Evolutionary conservation across 1,284 basidiomycete species (phyloP).

Genomic region (Rhizoctonia solani): DNA sequence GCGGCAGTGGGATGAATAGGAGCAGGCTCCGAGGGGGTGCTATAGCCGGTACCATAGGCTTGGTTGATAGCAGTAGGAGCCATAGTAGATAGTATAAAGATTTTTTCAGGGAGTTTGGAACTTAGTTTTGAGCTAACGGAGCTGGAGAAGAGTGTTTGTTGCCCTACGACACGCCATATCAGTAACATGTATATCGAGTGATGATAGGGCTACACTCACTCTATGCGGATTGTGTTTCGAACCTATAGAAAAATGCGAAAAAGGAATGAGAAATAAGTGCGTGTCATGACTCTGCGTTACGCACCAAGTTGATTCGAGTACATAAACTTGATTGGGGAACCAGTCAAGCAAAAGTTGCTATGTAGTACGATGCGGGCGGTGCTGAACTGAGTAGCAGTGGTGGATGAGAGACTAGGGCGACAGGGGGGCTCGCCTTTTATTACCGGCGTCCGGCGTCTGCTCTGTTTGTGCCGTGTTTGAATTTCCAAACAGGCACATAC

Average conservation of each 20-base stretch:
- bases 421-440: constrained; percentile 6
- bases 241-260: constrained; percentile 3
- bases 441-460: not conserved
- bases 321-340: constrained; percentile 24
- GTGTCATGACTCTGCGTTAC: not conserved
- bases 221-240: constrained; percentile 35
- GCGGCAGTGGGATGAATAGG: constrained; percentile 84
- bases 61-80: constrained; percentile 43
- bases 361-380: not conserved
- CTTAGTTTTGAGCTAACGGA: constrained; percentile 27
- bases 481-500: constrained; percentile 16
- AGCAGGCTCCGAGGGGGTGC: constrained; percentile 56
- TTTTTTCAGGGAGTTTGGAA: not conserved
- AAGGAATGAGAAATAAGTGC: not conserved
- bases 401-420: not conserved
- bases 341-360: constrained; percentile 13
- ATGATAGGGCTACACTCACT: constrained; percentile 4
- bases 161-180: constrained; percentile 10
- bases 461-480: constrained; percentile 24
- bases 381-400: constrained; percentile 18
- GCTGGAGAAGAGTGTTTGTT: constrained; percentile 30
- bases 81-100: constrained; percentile 6
- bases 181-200: not conserved
- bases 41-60: constrained; percentile 66
- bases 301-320: constrained; percentile 33